Evolutionary conservation across 106 monocot species (phyloP).

Genomic region (Triglochin maritima): DNA sequence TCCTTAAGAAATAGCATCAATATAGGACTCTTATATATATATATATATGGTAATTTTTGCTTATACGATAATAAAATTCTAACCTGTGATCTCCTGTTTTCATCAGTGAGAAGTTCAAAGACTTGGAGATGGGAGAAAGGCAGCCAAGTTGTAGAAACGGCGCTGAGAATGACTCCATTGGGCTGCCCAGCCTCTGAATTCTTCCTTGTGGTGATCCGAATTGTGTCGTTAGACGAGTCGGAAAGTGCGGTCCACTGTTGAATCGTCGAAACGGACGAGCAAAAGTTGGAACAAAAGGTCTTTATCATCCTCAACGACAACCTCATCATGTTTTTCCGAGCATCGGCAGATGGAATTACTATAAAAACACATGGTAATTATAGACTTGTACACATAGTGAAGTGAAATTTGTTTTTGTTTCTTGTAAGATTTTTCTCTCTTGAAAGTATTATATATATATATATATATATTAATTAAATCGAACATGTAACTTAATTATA

Average conservation of each 20-base stretch:
- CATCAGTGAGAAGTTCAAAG: conserved; percentile 84
- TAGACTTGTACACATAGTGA: too few species aligned
- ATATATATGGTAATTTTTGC: too few species aligned
- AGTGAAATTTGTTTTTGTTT: too few species aligned
- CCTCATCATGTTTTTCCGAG: conserved; percentile 89
- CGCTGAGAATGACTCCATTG: conserved; percentile 77
- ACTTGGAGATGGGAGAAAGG: conserved; percentile 65
- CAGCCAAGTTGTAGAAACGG: conserved; percentile 84
- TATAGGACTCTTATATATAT: too few species aligned
- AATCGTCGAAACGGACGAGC: conserved; percentile 13
- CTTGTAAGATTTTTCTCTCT: too few species aligned
- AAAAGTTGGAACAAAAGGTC: conserved; percentile 57
- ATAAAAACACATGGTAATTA: not conserved
- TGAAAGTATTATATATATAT: not conserved
- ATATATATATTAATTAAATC: too few species aligned
- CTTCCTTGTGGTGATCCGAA: conserved; percentile 74
- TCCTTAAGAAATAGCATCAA: too few species aligned
- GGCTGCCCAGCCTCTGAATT: conserved; percentile 82
- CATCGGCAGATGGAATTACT: conserved; percentile 78
- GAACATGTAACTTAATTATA: too few species aligned
- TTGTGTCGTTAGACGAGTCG: conserved; percentile 62
- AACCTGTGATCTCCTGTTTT: conserved; percentile 70
- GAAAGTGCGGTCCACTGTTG: conserved; percentile 84
- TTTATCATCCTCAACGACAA: conserved; percentile 84
- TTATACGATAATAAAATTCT: too few species aligned